These are phyloP conservation scores for Beta macrorhiza DNA, from an alignment of 179 eudicot species.

Conservation along the genomic window DNA sequence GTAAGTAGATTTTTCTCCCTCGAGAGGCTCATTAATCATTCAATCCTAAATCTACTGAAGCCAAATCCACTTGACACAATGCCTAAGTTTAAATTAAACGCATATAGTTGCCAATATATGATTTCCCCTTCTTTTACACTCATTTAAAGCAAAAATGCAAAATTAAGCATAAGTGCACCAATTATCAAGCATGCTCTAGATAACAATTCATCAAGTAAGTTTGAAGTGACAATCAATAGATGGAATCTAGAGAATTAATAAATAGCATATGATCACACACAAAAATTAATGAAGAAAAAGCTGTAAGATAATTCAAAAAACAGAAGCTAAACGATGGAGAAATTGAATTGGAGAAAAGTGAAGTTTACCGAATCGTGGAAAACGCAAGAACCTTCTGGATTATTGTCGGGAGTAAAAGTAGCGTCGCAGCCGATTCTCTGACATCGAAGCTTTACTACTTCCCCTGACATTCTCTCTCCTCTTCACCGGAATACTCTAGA, in stretches of 20 bases:
- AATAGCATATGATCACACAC: neutral
- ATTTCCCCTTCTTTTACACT: too few relatives aligned
- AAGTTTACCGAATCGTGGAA: constrained; percentile 60
- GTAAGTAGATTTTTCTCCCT: too few relatives aligned
- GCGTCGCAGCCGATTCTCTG: constrained; percentile 95
- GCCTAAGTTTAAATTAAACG: too few relatives aligned
- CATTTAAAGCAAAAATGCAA: neutral
- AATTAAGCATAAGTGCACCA: neutral
- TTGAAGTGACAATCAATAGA: neutral
- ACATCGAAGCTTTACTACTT: constrained; percentile 55
- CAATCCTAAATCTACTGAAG: too few relatives aligned
- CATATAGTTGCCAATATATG: too few relatives aligned
- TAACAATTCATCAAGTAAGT: neutral
- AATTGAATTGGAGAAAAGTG: neutral
- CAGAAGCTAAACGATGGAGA: neutral
- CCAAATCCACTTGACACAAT: too few relatives aligned
- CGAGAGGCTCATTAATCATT: too few relatives aligned
- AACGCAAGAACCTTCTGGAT: constrained; percentile 74
- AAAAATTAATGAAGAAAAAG: neutral
- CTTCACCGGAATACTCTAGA: too few relatives aligned
- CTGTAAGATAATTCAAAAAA: neutral
- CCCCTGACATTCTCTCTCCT: constrained; percentile 37
- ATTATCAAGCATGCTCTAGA: too few relatives aligned
- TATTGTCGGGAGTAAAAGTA: constrained; percentile 68
- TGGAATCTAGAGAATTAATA: neutral